These are phyloP conservation scores for Akanthomyces lecanii DNA, from an alignment of 2,329 filamentous ascomycete species.

Conservation along the genomic window DNA sequence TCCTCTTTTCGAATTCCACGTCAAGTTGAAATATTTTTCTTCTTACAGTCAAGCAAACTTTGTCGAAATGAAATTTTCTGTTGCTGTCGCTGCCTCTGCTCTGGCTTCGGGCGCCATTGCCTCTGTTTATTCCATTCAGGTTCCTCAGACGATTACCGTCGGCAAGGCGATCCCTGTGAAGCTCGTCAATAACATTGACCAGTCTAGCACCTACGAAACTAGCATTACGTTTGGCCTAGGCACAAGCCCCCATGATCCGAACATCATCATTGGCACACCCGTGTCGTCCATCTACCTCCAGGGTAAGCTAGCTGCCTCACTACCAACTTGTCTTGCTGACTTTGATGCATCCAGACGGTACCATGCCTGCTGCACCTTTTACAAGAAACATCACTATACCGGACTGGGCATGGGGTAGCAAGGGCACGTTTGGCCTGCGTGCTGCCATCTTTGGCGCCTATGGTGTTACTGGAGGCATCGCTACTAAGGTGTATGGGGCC, in stretches of 20 bases:
- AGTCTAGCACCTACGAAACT: slow-evolving; percentile 4
- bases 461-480: neutral
- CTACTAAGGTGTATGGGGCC: neutral
- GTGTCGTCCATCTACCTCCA: slow-evolving; percentile 12
- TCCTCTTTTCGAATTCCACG: neutral
- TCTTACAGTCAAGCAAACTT: no score
- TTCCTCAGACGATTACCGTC: neutral
- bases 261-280: neutral
- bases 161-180: neutral
- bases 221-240: slow-evolving; percentile 3
- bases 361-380: neutral
- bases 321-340: neutral
- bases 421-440: neutral
- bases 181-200: slow-evolving; percentile 14
- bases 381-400: neutral
- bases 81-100: neutral
- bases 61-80: neutral
- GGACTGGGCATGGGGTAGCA: neutral
- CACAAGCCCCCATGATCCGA: neutral
- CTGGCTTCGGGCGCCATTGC: neutral
- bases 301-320: neutral
- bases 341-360: neutral
- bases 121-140: neutral
- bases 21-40: no score
- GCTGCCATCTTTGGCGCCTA: slow-evolving; percentile 1